A percentile compares a stretch with the other conserved stretches of the same genome.
Conservation (phyloP, 345 rosid genomes). For the Euphorbia tirucalli region DNA sequence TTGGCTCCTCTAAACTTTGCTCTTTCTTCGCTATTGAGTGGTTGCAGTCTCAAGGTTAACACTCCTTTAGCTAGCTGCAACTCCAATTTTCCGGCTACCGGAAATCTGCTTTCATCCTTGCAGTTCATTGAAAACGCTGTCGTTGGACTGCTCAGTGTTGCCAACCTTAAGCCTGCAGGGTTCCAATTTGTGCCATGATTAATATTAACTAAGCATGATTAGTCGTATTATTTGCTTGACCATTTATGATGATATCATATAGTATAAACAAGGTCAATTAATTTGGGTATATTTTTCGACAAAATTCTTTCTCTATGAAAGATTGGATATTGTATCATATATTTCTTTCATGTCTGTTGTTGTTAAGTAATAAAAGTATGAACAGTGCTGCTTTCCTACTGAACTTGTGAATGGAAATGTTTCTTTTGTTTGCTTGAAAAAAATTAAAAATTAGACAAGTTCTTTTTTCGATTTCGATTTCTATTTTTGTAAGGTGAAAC, state of each 20-base stretch:
- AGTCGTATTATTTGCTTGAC: neutral
- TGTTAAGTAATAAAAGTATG: neutral
- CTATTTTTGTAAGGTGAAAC: no score
- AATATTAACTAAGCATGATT: neutral
- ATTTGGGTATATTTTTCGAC: no score
- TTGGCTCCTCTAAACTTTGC: conserved; percentile 39
- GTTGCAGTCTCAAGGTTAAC: conserved; percentile 43
- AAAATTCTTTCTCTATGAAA: neutral
- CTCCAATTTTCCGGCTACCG: conserved; percentile 39
- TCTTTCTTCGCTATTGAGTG: conserved; percentile 38
- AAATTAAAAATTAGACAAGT: no score
- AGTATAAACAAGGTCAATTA: conserved; percentile 13
- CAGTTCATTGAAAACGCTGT: conserved; percentile 39
- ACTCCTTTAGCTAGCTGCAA: conserved; percentile 63
- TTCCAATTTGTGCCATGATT: conserved; percentile 29
- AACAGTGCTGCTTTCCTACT: no score
- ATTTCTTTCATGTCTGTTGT: neutral
- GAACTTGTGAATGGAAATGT: no score
- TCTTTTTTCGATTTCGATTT: no score
- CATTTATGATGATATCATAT: neutral
- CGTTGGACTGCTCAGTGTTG: conserved; percentile 37
- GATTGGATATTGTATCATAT: neutral
- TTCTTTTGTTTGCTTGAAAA: no score
- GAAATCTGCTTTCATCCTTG: conserved; percentile 42
- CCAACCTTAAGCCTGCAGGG: conserved; percentile 41